Conservation (phyloP, 2,329 filamentous ascomycete genomes). For the Trichoderma lentiforme region DNA sequence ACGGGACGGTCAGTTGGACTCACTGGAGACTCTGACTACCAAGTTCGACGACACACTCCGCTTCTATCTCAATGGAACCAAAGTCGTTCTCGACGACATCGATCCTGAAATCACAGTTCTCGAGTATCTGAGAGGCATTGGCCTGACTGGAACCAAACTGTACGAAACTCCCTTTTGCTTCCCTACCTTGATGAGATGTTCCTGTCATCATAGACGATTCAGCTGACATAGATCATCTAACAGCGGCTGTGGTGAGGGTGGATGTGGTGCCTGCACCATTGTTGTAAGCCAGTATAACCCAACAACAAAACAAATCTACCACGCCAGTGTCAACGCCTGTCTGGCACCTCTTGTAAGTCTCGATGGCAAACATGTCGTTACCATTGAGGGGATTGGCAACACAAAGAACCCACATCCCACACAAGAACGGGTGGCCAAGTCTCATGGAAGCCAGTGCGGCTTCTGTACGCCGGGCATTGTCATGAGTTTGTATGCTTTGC, state of each 20-base stretch:
- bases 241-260: conserved; percentile 88
- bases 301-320: conserved; percentile 87
- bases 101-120: conserved; percentile 90
- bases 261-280: conserved; percentile 93
- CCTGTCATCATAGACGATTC: background rate
- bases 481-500: conserved; percentile 91
- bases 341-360: conserved; percentile 88
- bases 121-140: conserved; percentile 89
- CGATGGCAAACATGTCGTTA: conserved; percentile 97
- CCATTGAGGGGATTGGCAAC: conserved; percentile 91
- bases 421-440: conserved; percentile 86
- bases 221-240: conserved; percentile 16
- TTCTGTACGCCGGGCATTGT: conserved; percentile 98
- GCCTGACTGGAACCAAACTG: conserved; percentile 91
- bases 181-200: background rate
- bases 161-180: conserved; percentile 32
- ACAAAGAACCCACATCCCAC: conserved; percentile 81
- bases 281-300: conserved; percentile 93
- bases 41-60: conserved; percentile 81
- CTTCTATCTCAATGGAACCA: conserved; percentile 94
- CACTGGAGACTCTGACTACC: conserved; percentile 57
- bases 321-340: conserved; percentile 95
- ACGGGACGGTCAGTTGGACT: conserved; percentile 34
- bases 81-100: conserved; percentile 77
- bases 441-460: conserved; percentile 87